These are phyloP conservation scores for Scheffersomyces spartinae DNA, from an alignment of 805 yeast genomes.

Conservation along the genomic window DNA sequence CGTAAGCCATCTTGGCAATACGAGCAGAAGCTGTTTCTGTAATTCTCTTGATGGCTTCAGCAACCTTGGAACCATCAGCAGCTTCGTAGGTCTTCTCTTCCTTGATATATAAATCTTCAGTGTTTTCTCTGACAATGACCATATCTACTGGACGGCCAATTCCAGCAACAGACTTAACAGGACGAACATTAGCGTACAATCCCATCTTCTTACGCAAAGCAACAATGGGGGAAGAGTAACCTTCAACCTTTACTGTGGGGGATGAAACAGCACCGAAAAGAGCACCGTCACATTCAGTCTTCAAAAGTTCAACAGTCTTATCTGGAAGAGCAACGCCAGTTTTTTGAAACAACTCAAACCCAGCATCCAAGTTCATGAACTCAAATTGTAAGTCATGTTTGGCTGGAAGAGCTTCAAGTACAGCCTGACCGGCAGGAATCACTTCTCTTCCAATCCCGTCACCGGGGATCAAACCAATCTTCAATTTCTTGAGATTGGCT, in stretches of 20 bases:
- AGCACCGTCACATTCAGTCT: constrained; percentile 88
- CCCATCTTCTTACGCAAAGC: constrained; percentile 96
- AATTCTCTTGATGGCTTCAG: constrained; percentile 97
- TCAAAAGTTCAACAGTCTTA: constrained; percentile 69
- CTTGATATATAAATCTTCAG: constrained; percentile 94
- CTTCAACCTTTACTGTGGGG: constrained; percentile 87
- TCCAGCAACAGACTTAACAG: constrained; percentile 87
- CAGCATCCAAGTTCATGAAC: constrained; percentile 84
- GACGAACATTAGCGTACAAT: constrained; percentile 92
- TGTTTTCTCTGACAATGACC: constrained; percentile 97
- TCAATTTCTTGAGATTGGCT: constrained; percentile 20
- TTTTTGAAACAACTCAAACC: constrained; percentile 83
- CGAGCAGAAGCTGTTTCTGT: constrained; percentile 75
- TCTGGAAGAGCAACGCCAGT: constrained; percentile 97
- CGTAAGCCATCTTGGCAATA: constrained; percentile 85
- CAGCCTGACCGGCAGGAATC: constrained; percentile 89
- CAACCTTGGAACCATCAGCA: constrained; percentile 77
- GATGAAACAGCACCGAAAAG: constrained; percentile 96
- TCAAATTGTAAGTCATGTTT: constrained; percentile 68
- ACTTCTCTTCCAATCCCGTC: constrained; percentile 98
- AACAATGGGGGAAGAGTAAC: constrained; percentile 97
- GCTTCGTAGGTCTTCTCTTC: constrained; percentile 71
- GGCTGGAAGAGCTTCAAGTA: constrained; percentile 74
- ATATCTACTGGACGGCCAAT: constrained; percentile 85
- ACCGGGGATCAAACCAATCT: constrained; percentile 79